Percentiles rank a stretch among this genome's conserved stretches.
These are phyloP conservation scores for Rhizodiscina lignyota DNA, from an alignment of 495 filamentous ascomycete species.

Conservation along the genomic window DNA sequence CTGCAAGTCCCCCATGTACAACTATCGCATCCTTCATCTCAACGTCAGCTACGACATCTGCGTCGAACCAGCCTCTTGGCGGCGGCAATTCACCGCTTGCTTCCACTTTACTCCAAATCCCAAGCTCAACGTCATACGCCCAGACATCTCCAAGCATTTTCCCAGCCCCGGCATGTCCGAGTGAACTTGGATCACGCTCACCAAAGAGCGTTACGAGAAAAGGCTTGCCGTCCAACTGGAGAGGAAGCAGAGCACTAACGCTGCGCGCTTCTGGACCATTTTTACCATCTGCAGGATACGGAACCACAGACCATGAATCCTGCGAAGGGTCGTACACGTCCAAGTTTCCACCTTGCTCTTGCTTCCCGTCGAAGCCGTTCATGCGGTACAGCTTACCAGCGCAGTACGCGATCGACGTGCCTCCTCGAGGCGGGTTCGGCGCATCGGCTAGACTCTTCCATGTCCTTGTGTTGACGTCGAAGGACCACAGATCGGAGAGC, in stretches of 20 bases:
- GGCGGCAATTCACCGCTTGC: conserved; percentile 28
- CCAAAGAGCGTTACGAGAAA: conserved; percentile 54
- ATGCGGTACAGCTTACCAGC: conserved; percentile 49
- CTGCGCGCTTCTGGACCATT: conserved; percentile 24
- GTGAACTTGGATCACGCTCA: conserved; percentile 40
- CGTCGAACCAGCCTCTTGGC: conserved; percentile 23
- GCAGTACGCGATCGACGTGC: conserved; percentile 41
- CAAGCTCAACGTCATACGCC: conserved; percentile 45
- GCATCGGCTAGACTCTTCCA: conserved; percentile 49
- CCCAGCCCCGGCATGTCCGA: conserved; percentile 48
- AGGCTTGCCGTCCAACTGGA: conserved; percentile 34
- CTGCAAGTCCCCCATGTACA: conserved; percentile 30
- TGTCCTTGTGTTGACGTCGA: conserved; percentile 35
- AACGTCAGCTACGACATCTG: conserved; percentile 13
- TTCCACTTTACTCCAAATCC: conserved; percentile 32
- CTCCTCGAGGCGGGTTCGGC: conserved; percentile 43
- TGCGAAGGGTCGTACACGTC: conserved; percentile 32
- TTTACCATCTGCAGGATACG: too few species aligned
- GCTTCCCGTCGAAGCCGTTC: conserved; percentile 53
- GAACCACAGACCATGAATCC: conserved; percentile 30
- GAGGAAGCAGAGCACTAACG: conserved; percentile 27
- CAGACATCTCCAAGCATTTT: conserved; percentile 58
- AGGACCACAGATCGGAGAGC: conserved; percentile 54
- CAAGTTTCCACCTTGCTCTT: conserved; percentile 45
- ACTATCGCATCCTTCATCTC: conserved; percentile 21